Evolutionary conservation across 441 rosid genomes (phyloP).

Genomic region (Erodium chrysanthum): DNA sequence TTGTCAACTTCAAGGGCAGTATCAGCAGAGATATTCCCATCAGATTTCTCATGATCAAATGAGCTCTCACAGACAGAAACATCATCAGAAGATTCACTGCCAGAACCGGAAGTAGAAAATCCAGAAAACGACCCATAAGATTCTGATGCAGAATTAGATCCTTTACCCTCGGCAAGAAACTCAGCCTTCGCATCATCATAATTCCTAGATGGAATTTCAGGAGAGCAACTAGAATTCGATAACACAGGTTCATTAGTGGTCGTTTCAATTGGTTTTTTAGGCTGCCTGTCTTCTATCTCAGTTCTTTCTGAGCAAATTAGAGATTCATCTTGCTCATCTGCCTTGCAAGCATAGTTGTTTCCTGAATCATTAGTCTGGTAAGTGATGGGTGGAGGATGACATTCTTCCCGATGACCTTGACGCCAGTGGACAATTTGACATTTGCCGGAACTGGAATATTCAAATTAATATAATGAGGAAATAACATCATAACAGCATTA

Average conservation of each 20-base stretch:
- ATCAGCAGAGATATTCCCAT: conserved; percentile 24
- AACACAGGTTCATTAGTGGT: conserved; percentile 2
- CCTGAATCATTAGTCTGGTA: conserved; percentile 28
- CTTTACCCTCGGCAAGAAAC: conserved; percentile 32
- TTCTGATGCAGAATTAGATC: conserved; percentile 38
- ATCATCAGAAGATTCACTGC: conserved; percentile 60
- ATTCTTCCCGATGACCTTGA: conserved; percentile 92
- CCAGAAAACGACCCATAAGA: conserved; percentile 63
- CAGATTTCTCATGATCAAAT: conserved; percentile 45
- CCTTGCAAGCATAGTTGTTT: conserved; percentile 23
- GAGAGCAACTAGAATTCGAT: neutral
- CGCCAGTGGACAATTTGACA: conserved; percentile 95
- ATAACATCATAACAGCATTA: neutral
- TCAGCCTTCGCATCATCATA: conserved; percentile 31
- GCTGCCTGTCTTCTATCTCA: conserved; percentile 26
- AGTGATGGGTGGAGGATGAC: conserved; percentile 37
- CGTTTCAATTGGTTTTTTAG: conserved; percentile 24
- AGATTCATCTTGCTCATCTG: conserved; percentile 21
- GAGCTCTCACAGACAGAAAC: conserved; percentile 54
- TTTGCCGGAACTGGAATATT: conserved; percentile 55
- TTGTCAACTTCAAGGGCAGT: conserved; percentile 25
- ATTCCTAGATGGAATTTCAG: conserved; percentile 15
- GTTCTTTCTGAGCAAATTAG: conserved; percentile 16
- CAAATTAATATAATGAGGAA: conserved; percentile 19
- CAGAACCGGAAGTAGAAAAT: conserved; percentile 37